A percentile compares a stretch with the other conserved stretches of the same genome.
Conservation (phyloP, 768 basidiomycete species). For the Boletus sensibilis region DNA sequence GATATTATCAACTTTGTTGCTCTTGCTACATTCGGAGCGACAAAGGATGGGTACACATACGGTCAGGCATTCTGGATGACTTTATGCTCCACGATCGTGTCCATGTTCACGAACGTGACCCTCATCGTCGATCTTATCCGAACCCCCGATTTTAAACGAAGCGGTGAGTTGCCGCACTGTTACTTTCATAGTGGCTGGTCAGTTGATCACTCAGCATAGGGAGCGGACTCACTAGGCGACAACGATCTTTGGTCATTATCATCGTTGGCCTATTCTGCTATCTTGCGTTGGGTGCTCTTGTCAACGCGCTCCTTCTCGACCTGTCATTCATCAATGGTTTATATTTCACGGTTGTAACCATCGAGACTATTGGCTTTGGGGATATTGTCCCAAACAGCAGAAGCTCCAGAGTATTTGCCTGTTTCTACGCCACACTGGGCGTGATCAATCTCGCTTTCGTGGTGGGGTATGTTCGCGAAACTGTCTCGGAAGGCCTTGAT, state of each 20-base stretch:
- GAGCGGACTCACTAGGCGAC: slow-evolving; percentile 78
- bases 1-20: slow-evolving; percentile 67
- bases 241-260: slow-evolving; percentile 75
- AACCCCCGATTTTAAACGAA: slow-evolving; percentile 61
- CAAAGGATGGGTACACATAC: slow-evolving; percentile 67
- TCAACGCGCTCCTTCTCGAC: slow-evolving; percentile 48
- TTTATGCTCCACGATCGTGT: slow-evolving; percentile 68
- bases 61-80: slow-evolving; percentile 76
- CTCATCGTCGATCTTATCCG: slow-evolving; percentile 58
- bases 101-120: slow-evolving; percentile 63
- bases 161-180: slow-evolving; percentile 43
- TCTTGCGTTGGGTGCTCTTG: slow-evolving; percentile 68
- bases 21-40: slow-evolving; percentile 60
- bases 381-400: slow-evolving; percentile 59
- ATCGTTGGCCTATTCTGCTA: slow-evolving; percentile 74
- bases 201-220: slow-evolving; percentile 39
- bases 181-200: background rate
- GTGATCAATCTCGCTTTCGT: slow-evolving; percentile 64
- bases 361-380: slow-evolving; percentile 77
- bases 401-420: slow-evolving; percentile 56
- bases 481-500: slow-evolving; percentile 70
- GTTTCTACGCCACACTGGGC: slow-evolving; percentile 57
- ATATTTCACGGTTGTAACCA: slow-evolving; percentile 74
- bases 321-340: slow-evolving; percentile 69
- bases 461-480: slow-evolving; percentile 65